phyloP scores from a whole-genome alignment of 139 green algal genomes.

The Chlorokybus atmophyticus region DNA sequence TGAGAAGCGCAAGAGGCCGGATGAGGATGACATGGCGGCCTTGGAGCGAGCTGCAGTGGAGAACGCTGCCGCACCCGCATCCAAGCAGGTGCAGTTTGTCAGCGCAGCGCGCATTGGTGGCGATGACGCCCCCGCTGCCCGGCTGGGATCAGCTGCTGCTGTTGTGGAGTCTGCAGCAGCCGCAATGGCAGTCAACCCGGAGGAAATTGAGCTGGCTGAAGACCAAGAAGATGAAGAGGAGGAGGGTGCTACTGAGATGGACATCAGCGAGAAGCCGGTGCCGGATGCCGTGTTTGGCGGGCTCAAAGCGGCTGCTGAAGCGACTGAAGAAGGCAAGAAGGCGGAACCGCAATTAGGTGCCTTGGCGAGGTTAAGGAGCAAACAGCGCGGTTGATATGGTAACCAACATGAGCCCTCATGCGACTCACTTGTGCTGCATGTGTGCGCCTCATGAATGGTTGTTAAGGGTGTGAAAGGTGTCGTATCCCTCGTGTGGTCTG shows the following conservation, averaged over 20 bases:
- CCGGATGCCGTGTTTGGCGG: slow-evolving; percentile 65
- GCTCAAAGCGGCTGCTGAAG: slow-evolving; percentile 5
- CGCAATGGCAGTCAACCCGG: slow-evolving; percentile 50
- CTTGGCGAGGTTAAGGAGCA: too few relatives aligned
- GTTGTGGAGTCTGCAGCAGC: neutral
- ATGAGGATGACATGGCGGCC: slow-evolving; percentile 55
- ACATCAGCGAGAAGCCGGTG: slow-evolving; percentile 58
- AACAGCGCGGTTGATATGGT: too few relatives aligned
- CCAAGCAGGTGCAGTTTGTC: slow-evolving; percentile 12
- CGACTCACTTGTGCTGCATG: too few relatives aligned
- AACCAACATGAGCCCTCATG: too few relatives aligned
- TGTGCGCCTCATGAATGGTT: too few relatives aligned
- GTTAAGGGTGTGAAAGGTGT: too few relatives aligned
- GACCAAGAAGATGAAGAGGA: slow-evolving; percentile 40
- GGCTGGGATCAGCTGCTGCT: neutral
- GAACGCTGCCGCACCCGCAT: slow-evolving; percentile 11
- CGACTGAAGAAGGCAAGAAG: neutral
- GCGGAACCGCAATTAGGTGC: too few relatives aligned
- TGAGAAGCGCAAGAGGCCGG: slow-evolving; percentile 21
- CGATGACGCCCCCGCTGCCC: slow-evolving; percentile 5
- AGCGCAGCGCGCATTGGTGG: slow-evolving; percentile 49
- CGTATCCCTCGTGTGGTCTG: too few relatives aligned
- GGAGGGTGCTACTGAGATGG: slow-evolving; percentile 23
- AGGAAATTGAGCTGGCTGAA: slow-evolving; percentile 79
- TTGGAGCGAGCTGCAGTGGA: slow-evolving; percentile 45